These are phyloP conservation scores for Puccinia novopanici DNA, from an alignment of 1,284 basidiomycete species.

Conservation along the genomic window DNA sequence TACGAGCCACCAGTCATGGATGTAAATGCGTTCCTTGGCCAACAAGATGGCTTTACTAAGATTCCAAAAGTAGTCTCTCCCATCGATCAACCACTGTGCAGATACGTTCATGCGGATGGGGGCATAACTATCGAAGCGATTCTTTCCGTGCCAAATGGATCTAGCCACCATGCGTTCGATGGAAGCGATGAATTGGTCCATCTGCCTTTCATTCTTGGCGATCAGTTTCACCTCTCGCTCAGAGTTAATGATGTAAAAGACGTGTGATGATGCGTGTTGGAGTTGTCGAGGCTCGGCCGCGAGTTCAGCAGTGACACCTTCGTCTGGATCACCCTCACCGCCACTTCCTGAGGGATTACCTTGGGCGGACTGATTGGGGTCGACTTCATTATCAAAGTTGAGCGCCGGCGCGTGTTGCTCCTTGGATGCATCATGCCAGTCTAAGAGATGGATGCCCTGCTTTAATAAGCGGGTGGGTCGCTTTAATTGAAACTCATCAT, in stretches of 20 bases:
- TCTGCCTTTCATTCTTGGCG: slow-evolving; percentile 91
- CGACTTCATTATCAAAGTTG: slow-evolving; percentile 17
- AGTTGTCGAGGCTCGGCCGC: slow-evolving; percentile 54
- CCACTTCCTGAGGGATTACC: slow-evolving; percentile 14
- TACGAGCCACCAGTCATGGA: slow-evolving; percentile 86
- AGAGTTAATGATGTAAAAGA: slow-evolving; percentile 88
- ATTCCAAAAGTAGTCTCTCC: slow-evolving; percentile 96
- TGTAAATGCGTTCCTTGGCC: slow-evolving; percentile 74
- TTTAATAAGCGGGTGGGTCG: slow-evolving; percentile 60
- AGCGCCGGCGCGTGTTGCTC: slow-evolving; percentile 39
- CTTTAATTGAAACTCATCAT: slow-evolving; percentile 84
- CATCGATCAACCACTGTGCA: slow-evolving; percentile 98
- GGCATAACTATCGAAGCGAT: slow-evolving; percentile 90
- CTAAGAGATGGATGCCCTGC: slow-evolving; percentile 57
- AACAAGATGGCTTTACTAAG: slow-evolving; percentile 88
- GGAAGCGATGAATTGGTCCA: slow-evolving; percentile 94
- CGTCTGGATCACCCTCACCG: slow-evolving; percentile 61
- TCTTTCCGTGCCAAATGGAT: slow-evolving; percentile 76
- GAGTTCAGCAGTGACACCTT: slow-evolving; percentile 53
- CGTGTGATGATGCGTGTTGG: slow-evolving; percentile 68
- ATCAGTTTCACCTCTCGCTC: slow-evolving; percentile 85
- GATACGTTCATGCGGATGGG: slow-evolving; percentile 90
- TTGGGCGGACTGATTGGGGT: slow-evolving; percentile 29
- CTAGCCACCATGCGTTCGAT: slow-evolving; percentile 78
- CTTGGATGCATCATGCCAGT: slow-evolving; percentile 51